phyloP scores from a whole-genome alignment of 2,329 filamentous ascomycete genomes.

The Xylaria sp. region DNA sequence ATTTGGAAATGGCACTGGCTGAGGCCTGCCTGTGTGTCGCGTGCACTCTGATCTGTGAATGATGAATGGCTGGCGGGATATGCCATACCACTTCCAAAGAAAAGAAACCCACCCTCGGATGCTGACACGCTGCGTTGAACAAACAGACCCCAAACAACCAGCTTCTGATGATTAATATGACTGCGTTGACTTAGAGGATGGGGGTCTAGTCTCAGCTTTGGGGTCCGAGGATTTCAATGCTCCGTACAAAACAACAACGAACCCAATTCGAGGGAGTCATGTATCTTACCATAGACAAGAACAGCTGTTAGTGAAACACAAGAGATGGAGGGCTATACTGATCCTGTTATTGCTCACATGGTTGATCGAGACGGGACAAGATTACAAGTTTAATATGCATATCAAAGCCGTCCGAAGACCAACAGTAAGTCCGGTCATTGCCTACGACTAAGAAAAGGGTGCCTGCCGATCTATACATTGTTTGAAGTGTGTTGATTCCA shows the following conservation, averaged over 20 bases:
- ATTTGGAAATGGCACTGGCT: slow-evolving; percentile 19
- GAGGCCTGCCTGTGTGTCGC: slow-evolving; percentile 18
- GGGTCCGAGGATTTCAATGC: slow-evolving; percentile 42
- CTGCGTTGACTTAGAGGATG: slow-evolving; percentile 17
- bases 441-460: neutral
- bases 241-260: neutral
- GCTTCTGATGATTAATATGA: slow-evolving; percentile 6
- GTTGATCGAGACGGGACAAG: slow-evolving; percentile 1
- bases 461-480: neutral
- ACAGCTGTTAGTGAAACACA: slow-evolving; percentile 8
- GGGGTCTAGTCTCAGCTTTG: slow-evolving; percentile 30
- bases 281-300: neutral
- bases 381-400: neutral
- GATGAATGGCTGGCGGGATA: slow-evolving; percentile 10
- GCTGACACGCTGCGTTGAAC: slow-evolving; percentile 20
- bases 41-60: slow-evolving; percentile 4
- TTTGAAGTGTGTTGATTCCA: neutral
- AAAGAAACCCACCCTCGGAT: neutral
- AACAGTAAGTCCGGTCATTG: neutral
- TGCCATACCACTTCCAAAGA: slow-evolving; percentile 18
- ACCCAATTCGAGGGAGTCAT: slow-evolving; percentile 6
- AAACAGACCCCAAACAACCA: slow-evolving; percentile 42
- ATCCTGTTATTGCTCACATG: slow-evolving; percentile 6
- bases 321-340: slow-evolving; percentile 2
- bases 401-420: neutral